Percentiles rank a stretch among this genome's conserved stretches.
phyloP scores from a whole-genome alignment of 129 eudicot genomes.

The Calendula officinalis region DNA sequence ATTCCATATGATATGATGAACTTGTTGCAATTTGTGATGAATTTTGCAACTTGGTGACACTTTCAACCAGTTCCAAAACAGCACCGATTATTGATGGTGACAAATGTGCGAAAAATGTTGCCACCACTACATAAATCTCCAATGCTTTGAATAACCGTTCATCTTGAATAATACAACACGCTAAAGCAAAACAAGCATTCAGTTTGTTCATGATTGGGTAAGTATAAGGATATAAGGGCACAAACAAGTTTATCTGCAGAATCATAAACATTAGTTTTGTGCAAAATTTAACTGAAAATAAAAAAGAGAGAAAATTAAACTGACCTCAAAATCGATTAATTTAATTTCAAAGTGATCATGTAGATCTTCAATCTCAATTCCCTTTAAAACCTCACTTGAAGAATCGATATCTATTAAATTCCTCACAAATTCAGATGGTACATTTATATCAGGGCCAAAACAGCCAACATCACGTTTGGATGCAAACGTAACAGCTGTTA shows the following conservation, averaged over 20 bases:
- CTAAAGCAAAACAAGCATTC: constrained; percentile 49
- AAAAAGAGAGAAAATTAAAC: constrained; percentile 14
- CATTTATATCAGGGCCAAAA: constrained; percentile 38
- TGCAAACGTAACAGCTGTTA: constrained; percentile 43
- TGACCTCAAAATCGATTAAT: constrained; percentile 60
- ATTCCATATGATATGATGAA: constrained; percentile 21
- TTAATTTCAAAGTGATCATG: constrained; percentile 65
- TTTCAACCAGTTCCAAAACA: constrained; percentile 42
- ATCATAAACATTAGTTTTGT: constrained; percentile 17
- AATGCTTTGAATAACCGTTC: constrained; percentile 56
- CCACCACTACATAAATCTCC: constrained; percentile 52
- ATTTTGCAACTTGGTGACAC: constrained; percentile 33
- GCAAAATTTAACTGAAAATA: neutral
- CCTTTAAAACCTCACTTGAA: constrained; percentile 30
- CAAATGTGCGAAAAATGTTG: constrained; percentile 50
- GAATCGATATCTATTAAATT: constrained; percentile 27
- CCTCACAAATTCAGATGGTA: constrained; percentile 30
- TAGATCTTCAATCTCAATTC: constrained; percentile 51
- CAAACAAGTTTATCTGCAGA: constrained; percentile 50
- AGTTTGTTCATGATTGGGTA: constrained; percentile 56
- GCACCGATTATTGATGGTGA: constrained; percentile 57
- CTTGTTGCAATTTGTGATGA: constrained; percentile 19
- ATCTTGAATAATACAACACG: constrained; percentile 56
- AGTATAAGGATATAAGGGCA: constrained; percentile 39
- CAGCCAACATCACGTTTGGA: constrained; percentile 47